Percentiles rank a stretch among this genome's conserved stretches.
These are phyloP conservation scores for Zelopaecilomyces penicillatus DNA, from an alignment of 2,329 filamentous ascomycete genomes.

Conservation along the genomic window DNA sequence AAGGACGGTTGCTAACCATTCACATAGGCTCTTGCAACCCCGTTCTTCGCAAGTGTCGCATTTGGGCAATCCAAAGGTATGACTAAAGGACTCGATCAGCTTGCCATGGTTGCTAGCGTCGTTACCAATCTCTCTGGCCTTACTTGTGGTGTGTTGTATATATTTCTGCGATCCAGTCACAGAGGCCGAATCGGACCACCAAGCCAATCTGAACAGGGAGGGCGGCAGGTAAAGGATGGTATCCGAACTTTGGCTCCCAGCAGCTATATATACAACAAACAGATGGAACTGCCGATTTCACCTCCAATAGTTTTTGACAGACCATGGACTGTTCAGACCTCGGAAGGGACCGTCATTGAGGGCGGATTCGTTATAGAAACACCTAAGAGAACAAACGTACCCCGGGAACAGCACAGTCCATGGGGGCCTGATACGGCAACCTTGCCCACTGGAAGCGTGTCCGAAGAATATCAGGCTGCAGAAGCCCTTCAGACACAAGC, in stretches of 20 bases:
- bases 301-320: neutral
- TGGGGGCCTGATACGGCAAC: neutral
- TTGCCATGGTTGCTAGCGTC: conserved; percentile 57
- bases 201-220: conserved; percentile 34
- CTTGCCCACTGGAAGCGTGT: neutral
- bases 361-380: too few relatives aligned
- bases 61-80: conserved; percentile 32
- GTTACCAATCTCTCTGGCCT: conserved; percentile 59
- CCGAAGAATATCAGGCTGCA: neutral
- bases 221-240: conserved; percentile 22
- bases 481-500: neutral
- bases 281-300: conserved; percentile 14
- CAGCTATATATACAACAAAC: conserved; percentile 12
- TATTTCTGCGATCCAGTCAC: conserved; percentile 58
- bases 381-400: too few relatives aligned
- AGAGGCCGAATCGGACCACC: conserved; percentile 45
- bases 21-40: conserved; percentile 46
- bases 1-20: conserved; percentile 9
- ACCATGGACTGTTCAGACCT: too few relatives aligned
- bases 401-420: too few relatives aligned
- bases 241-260: conserved; percentile 5
- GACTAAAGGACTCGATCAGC: conserved; percentile 28
- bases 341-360: too few relatives aligned
- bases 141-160: conserved; percentile 55
- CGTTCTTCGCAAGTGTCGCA: conserved; percentile 54